Conservation (phyloP, 805 yeast species). For the Monosporozyma servazzii region DNA sequence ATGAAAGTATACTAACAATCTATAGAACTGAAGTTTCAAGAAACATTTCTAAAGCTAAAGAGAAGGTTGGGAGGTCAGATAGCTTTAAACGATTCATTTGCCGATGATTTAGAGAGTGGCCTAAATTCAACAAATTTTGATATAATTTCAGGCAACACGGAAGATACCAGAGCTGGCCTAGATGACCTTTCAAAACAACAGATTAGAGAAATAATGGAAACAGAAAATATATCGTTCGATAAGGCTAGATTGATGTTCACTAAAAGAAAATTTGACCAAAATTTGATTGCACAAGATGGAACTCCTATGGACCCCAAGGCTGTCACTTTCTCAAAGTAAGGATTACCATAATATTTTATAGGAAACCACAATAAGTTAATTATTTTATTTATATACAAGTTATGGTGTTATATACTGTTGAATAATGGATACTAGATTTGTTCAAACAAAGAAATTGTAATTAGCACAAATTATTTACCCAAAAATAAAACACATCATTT, state of each 20-base stretch:
- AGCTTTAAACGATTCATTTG: conserved; percentile 28
- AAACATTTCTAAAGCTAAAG: conserved; percentile 12
- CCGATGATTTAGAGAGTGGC: conserved; percentile 48
- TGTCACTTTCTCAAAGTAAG: conserved; percentile 34
- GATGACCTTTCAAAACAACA: conserved; percentile 43
- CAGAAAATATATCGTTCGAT: conserved; percentile 47
- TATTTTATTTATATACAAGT: conserved; percentile 6
- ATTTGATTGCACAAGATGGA: conserved; percentile 57
- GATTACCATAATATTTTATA: background rate
- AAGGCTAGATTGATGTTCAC: conserved; percentile 55
- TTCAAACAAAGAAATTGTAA: background rate
- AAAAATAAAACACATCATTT: background rate
- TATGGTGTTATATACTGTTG: background rate
- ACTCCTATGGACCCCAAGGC: conserved; percentile 59
- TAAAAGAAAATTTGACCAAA: conserved; percentile 35
- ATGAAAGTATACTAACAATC: conserved; percentile 5
- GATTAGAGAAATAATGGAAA: conserved; percentile 47
- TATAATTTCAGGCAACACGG: conserved; percentile 36
- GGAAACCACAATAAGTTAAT: background rate
- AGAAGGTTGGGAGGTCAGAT: conserved; percentile 21
- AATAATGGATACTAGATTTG: background rate
- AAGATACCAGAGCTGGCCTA: conserved; percentile 55
- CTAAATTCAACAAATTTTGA: conserved; percentile 52
- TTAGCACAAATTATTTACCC: background rate
- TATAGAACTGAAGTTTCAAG: conserved; percentile 11